Evolutionary conservation across 1,284 basidiomycete species (phyloP).

Genomic region (Singerocomus inundabilis): DNA sequence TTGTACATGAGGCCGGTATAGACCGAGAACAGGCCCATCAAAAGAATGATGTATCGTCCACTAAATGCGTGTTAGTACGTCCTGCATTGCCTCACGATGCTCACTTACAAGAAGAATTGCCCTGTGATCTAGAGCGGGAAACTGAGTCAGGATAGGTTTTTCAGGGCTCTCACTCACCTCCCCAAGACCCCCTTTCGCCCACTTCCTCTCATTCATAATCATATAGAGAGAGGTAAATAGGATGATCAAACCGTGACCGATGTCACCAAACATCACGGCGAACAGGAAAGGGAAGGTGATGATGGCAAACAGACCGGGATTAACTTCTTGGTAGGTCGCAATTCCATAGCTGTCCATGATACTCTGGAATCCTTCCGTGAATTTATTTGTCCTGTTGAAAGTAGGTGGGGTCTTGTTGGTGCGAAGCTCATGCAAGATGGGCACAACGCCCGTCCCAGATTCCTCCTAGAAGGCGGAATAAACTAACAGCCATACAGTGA

Average conservation of each 20-base stretch:
- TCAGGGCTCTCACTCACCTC: constrained; percentile 53
- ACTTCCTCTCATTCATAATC: constrained; percentile 83
- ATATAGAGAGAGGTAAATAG: constrained; percentile 77
- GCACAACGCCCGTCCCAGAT: constrained; percentile 89
- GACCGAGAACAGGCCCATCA: constrained; percentile 95
- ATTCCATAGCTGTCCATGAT: constrained; percentile 99
- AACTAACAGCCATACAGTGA: constrained; percentile 1
- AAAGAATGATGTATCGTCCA: constrained; percentile 96
- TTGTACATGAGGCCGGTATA: constrained; percentile 99
- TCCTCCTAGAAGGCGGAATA: constrained; percentile 61
- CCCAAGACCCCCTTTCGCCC: constrained; percentile 74
- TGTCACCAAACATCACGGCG: constrained; percentile 99
- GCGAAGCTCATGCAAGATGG: constrained; percentile 88
- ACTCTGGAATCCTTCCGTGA: constrained; percentile 96
- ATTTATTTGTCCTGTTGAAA: constrained; percentile 93
- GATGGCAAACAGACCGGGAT: constrained; percentile 93
- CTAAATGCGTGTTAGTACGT: constrained; percentile 40
- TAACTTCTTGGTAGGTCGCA: constrained; percentile 95
- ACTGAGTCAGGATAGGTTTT: constrained; percentile 12
- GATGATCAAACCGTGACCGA: constrained; percentile 93
- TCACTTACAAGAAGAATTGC: constrained; percentile 89
- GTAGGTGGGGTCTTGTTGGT: constrained; percentile 95
- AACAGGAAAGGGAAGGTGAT: constrained; percentile 99
- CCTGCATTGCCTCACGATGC: constrained; percentile 8
- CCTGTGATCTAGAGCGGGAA: constrained; percentile 64